Conservation (phyloP, 2,329 filamentous ascomycete species). For the Chaetomiaceae sp. region DNA sequence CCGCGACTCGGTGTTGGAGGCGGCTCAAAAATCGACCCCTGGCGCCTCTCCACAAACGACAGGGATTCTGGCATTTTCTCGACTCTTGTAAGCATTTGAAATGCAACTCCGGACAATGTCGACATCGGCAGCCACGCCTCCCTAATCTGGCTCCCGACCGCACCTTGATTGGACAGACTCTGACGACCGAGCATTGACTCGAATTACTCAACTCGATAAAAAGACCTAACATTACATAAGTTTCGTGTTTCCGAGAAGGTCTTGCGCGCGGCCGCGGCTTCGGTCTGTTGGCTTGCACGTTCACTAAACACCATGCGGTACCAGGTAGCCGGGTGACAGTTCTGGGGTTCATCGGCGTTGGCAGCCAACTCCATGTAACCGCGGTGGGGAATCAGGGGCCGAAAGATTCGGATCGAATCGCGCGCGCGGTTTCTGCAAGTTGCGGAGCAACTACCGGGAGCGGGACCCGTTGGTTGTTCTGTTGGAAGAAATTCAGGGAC, state of each 20-base stretch:
- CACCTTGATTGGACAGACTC: constrained; percentile 19
- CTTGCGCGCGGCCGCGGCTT: constrained; percentile 11
- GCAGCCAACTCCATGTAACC: neutral
- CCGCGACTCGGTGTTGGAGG: too few relatives aligned
- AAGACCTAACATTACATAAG: neutral
- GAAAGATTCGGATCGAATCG: constrained; percentile 3
- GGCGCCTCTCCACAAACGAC: neutral
- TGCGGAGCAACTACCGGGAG: neutral
- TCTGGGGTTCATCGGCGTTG: neutral
- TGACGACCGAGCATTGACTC: neutral
- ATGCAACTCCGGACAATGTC: neutral
- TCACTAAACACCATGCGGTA: too few relatives aligned
- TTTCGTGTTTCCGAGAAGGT: constrained; percentile 1
- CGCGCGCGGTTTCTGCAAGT: neutral
- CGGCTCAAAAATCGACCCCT: neutral
- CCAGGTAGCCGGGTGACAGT: neutral
- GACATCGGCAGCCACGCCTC: neutral
- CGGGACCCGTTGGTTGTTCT: neutral
- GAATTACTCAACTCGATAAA: neutral
- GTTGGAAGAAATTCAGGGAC: neutral
- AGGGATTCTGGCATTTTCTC: neutral
- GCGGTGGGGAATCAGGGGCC: neutral
- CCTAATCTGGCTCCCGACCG: neutral
- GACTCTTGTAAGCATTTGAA: constrained; percentile 13
- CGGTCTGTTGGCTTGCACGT: too few relatives aligned